A percentile compares a stretch with the other conserved stretches of the same genome.
These are phyloP conservation scores for Triangularia setosa DNA, from an alignment of 2,329 filamentous ascomycete species.

Conservation along the genomic window DNA sequence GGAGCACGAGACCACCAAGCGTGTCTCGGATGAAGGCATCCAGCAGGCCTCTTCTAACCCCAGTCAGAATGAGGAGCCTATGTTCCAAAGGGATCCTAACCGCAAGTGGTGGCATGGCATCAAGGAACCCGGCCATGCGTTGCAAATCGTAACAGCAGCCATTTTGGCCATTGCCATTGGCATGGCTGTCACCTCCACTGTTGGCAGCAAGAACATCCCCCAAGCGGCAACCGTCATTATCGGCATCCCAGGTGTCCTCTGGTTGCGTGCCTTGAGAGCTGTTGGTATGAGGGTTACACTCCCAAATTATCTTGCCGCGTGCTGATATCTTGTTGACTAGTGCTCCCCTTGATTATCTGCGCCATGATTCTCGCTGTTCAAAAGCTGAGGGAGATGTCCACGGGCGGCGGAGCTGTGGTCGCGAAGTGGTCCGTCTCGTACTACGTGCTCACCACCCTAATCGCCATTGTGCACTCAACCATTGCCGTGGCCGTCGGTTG, in stretches of 20 bases:
- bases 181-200: slow-evolving; percentile 40
- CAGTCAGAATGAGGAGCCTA: not conserved
- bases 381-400: slow-evolving; percentile 43
- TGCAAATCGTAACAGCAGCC: slow-evolving; percentile 47
- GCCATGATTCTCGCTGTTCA: slow-evolving; percentile 51
- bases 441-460: slow-evolving; percentile 47
- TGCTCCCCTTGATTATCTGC: slow-evolving; percentile 48
- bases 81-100: not conserved
- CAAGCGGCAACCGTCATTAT: slow-evolving; percentile 39
- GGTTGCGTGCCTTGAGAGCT: slow-evolving; percentile 46
- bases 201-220: slow-evolving; percentile 37
- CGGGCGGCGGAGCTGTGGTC: slow-evolving; percentile 38
- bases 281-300: slow-evolving; percentile 30
- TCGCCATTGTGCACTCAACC: slow-evolving; percentile 45
- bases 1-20: not conserved
- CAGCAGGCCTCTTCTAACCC: not conserved
- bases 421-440: slow-evolving; percentile 48
- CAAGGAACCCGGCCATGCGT: slow-evolving; percentile 4
- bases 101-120: slow-evolving; percentile 7
- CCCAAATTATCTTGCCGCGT: not conserved
- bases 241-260: slow-evolving; percentile 47
- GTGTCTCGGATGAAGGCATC: not conserved
- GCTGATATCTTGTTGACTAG: not conserved
- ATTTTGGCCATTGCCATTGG: slow-evolving; percentile 48
- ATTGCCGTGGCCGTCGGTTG: slow-evolving; percentile 46